Evolutionary conservation across 2,329 filamentous ascomycete genomes (phyloP), one percentile per base, ranked within the genome.

Genomic region (Fusarium hostae): DNA sequence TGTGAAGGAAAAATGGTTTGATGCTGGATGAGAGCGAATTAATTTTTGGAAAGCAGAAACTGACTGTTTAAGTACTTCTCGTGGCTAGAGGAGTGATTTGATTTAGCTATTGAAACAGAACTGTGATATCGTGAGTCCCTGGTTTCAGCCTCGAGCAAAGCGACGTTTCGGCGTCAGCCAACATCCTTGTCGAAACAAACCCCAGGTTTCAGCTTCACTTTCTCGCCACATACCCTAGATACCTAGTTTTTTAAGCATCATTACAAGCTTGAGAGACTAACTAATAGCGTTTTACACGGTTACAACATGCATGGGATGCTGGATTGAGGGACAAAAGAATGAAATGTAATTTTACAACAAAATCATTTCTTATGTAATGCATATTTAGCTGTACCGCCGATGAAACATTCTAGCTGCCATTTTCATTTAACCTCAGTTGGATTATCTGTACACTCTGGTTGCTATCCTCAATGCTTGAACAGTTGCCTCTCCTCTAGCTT

Each of bases 31-130:
- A n/a, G 24, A 3, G 10, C 16, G 1, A 13, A 1, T 6, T 2
- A 15, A n/a, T 15, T 2, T n/a, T 2, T 1, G 9, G 12, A 0
- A 26, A 12, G 22, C 0, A 26, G 9, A 0, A 11, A 1, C 2
- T n/a, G 18, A 4, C 9, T 2, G 0, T 5, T 52, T 52, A 52
- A 39, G 8, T 52, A 52, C 2, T 28, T 1, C 13, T 28, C 5
- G 2, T 13, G 6, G 3, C 12, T 15, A 16, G 9, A n/a, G 2
- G 0, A n/a, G 6, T 0, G 16, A 11, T 3, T 26, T 5, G 34
- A 15, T 16, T 0, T 18, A 22, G 13, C 45, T 39, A 39, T 40
- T 39, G 48, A 52, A 52, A 39, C 24, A n/a, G 1, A n/a, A 1
- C 5, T 39, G 6, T 28, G 18, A 52, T 3, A n/a, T 28, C 9